Evolutionary conservation across 352 stramenopile species (phyloP).

Genomic region (Globisporangium abappressorium): DNA sequence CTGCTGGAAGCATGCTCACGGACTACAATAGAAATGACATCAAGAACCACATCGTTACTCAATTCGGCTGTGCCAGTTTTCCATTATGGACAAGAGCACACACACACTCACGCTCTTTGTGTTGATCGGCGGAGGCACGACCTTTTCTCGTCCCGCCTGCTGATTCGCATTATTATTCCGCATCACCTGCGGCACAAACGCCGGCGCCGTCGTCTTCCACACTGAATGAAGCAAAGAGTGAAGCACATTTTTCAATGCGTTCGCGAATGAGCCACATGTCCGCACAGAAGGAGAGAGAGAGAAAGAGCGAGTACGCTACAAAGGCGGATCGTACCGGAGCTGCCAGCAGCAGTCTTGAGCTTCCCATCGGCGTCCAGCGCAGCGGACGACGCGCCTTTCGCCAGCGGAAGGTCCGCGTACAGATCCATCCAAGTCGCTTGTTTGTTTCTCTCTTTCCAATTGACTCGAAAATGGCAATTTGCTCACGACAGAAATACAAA

Average conservation of each 20-base stretch:
- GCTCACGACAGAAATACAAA: neutral
- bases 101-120: conserved; percentile 18
- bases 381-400: conserved; percentile 50
- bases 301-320: neutral
- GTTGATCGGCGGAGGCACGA: conserved; percentile 3
- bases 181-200: conserved; percentile 49
- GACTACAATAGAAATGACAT: conserved; percentile 20
- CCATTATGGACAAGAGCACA: neutral
- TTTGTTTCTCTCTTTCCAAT: neutral
- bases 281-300: neutral
- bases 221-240: conserved; percentile 25
- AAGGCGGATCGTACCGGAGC: conserved; percentile 21
- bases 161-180: conserved; percentile 8
- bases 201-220: conserved; percentile 42
- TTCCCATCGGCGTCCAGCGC: conserved; percentile 52
- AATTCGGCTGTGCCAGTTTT: neutral
- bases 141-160: neutral
- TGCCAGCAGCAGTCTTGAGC: conserved; percentile 33
- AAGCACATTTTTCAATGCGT: neutral
- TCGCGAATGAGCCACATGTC: neutral
- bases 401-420: conserved; percentile 73
- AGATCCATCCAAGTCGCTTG: conserved; percentile 50
- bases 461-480: neutral
- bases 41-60: neutral
- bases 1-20: conserved; percentile 45